A percentile compares a stretch with the other conserved stretches of the same genome.
Conservation (phyloP, 495 filamentous ascomycete genomes). For the Tuber melanosporum region DNA sequence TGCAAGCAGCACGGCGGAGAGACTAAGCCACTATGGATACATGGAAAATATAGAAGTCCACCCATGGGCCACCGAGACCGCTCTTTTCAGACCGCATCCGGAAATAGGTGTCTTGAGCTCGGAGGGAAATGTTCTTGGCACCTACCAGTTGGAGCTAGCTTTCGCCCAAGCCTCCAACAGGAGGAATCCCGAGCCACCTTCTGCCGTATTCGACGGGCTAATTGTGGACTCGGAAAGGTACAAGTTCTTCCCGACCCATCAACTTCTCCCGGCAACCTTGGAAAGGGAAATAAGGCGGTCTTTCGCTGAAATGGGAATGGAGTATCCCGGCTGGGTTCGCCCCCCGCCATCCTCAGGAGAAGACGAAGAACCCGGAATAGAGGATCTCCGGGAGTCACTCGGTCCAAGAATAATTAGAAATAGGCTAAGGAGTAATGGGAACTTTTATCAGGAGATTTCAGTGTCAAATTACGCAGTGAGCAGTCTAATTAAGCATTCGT, state of each 20-base stretch:
- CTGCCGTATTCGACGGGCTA: not conserved
- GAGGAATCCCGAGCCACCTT: not conserved
- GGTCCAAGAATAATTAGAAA: not conserved
- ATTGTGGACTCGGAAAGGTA: not conserved
- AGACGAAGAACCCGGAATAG: not conserved
- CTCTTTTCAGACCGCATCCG: conserved; percentile 25
- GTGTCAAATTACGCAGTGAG: not conserved
- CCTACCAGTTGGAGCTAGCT: not conserved
- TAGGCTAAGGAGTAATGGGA: not conserved
- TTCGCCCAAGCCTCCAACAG: not conserved
- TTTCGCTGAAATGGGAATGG: not conserved
- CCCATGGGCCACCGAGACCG: conserved; percentile 27
- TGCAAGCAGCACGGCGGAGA: conserved; percentile 19
- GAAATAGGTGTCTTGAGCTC: not conserved
- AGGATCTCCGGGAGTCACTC: not conserved
- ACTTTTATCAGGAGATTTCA: not conserved
- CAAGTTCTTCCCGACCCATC: not conserved
- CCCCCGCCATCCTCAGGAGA: not conserved
- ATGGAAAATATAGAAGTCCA: conserved; percentile 13
- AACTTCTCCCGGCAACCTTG: not conserved
- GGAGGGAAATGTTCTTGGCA: not conserved
- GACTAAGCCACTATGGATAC: conserved; percentile 31
- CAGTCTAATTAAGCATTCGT: not conserved
- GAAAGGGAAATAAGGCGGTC: not conserved
- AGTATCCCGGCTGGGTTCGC: not conserved